These are phyloP conservation scores for Rachicladosporium sp. DNA, from an alignment of 2,329 filamentous ascomycete genomes.

Conservation along the genomic window DNA sequence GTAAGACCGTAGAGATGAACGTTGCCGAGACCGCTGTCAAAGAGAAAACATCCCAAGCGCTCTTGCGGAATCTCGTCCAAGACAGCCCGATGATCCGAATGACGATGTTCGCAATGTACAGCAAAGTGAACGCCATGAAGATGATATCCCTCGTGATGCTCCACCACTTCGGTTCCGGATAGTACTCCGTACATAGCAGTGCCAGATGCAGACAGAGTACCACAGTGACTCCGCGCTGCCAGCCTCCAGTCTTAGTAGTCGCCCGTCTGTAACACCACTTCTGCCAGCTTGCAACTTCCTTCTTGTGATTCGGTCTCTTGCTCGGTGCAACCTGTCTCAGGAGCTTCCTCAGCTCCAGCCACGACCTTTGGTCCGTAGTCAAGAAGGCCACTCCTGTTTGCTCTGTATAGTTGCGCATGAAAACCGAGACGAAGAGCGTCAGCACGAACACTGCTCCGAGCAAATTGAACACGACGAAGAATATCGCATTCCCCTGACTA, in stretches of 20 bases:
- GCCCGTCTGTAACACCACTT: slow-evolving; percentile 92
- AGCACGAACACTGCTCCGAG: slow-evolving; percentile 92
- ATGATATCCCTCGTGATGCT: slow-evolving; percentile 49
- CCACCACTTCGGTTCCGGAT: slow-evolving; percentile 62
- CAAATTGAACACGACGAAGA: slow-evolving; percentile 94
- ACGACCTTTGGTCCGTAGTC: slow-evolving; percentile 89
- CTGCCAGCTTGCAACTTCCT: slow-evolving; percentile 61
- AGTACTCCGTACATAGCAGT: slow-evolving; percentile 75
- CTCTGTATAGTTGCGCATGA: slow-evolving; percentile 99
- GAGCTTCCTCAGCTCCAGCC: slow-evolving; percentile 88
- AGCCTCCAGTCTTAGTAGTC: slow-evolving; percentile 83
- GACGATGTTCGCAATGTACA: slow-evolving; percentile 71
- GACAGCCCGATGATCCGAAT: slow-evolving; percentile 80
- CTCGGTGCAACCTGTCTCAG: slow-evolving; percentile 88
- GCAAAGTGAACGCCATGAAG: slow-evolving; percentile 72
- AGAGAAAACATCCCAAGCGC: slow-evolving; percentile 91
- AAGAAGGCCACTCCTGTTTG: slow-evolving; percentile 94
- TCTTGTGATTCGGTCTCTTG: slow-evolving; percentile 73
- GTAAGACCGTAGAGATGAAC: slow-evolving; percentile 65
- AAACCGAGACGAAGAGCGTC: slow-evolving; percentile 95
- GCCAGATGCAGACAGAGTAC: slow-evolving; percentile 73
- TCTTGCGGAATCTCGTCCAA: slow-evolving; percentile 82
- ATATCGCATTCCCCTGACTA: slow-evolving; percentile 75
- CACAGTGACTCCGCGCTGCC: slow-evolving; percentile 72
- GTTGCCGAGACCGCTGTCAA: slow-evolving; percentile 67